Conservation (phyloP, 2,329 filamentous ascomycete genomes). For the Colletotrichum sp. region DNA sequence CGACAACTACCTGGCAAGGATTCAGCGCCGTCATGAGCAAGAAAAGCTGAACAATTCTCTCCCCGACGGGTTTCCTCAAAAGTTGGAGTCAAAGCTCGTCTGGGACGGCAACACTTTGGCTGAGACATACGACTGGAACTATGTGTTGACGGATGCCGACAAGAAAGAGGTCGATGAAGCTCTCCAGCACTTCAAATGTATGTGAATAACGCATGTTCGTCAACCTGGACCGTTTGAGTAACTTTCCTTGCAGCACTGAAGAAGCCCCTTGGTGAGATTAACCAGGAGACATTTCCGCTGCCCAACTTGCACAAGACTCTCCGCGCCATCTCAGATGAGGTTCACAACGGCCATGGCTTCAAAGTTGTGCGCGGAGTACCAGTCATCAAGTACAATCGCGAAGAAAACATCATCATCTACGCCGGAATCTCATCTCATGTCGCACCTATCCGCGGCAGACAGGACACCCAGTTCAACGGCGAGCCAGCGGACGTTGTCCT, state of each 20-base stretch:
- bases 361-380: constrained; percentile 64
- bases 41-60: constrained; percentile 44
- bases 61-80: constrained; percentile 54
- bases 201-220: neutral
- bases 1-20: constrained; percentile 57
- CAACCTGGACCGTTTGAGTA: neutral
- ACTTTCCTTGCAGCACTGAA: neutral
- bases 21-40: constrained; percentile 45
- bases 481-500: constrained; percentile 57
- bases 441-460: constrained; percentile 55
- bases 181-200: constrained; percentile 17
- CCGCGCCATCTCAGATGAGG: constrained; percentile 54
- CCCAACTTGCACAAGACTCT: constrained; percentile 54
- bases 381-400: constrained; percentile 54
- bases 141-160: constrained; percentile 49
- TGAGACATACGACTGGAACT: constrained; percentile 57
- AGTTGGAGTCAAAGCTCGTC: constrained; percentile 55
- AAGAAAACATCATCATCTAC: constrained; percentile 66
- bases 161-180: constrained; percentile 49
- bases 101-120: constrained; percentile 60
- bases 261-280: constrained; percentile 13
- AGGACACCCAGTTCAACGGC: constrained; percentile 52
- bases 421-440: constrained; percentile 65
- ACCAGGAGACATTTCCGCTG: constrained; percentile 58
- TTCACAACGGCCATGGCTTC: constrained; percentile 65